phyloP scores from a whole-genome alignment of 2,329 filamentous ascomycete species.

The Neopestalotiopsis sp. region DNA sequence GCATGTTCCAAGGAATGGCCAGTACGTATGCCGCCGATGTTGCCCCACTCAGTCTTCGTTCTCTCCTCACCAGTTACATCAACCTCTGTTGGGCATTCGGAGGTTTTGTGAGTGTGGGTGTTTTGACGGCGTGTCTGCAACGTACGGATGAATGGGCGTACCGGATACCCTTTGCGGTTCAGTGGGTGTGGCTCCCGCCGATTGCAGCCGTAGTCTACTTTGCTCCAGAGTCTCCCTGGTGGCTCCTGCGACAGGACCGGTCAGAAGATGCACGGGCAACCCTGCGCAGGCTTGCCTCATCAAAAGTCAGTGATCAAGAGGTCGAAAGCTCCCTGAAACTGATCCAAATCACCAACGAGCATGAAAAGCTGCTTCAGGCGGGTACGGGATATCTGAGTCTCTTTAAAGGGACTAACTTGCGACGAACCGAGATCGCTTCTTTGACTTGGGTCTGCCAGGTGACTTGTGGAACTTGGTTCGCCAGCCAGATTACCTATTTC shows the following conservation, averaged over 20 bases:
- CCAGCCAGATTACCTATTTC: constrained; percentile 36
- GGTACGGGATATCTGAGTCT: constrained; percentile 40
- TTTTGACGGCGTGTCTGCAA: constrained; percentile 36
- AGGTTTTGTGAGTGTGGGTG: constrained; percentile 40
- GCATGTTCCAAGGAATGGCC: constrained; percentile 33
- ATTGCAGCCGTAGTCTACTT: background rate
- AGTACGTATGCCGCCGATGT: constrained; percentile 35
- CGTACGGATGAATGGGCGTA: constrained; percentile 1
- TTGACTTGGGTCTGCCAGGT: constrained; percentile 32
- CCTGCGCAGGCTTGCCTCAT: background rate
- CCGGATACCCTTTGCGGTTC: background rate
- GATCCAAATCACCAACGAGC: constrained; percentile 40
- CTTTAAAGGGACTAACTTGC: constrained; percentile 42
- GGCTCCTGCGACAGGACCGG: background rate
- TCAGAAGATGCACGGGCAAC: background rate
- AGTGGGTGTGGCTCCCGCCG: background rate
- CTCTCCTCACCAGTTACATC: constrained; percentile 32
- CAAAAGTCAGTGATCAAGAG: background rate
- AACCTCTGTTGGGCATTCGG: constrained; percentile 45
- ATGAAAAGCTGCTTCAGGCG: constrained; percentile 36
- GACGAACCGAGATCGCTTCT: constrained; percentile 37
- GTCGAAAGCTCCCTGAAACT: background rate
- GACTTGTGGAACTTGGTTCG: constrained; percentile 28
- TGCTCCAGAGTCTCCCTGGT: constrained; percentile 5
- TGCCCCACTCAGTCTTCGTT: constrained; percentile 31